Conservation (phyloP, 192 early-diverging fungal species). For the Funneliformis geosporum region DNA sequence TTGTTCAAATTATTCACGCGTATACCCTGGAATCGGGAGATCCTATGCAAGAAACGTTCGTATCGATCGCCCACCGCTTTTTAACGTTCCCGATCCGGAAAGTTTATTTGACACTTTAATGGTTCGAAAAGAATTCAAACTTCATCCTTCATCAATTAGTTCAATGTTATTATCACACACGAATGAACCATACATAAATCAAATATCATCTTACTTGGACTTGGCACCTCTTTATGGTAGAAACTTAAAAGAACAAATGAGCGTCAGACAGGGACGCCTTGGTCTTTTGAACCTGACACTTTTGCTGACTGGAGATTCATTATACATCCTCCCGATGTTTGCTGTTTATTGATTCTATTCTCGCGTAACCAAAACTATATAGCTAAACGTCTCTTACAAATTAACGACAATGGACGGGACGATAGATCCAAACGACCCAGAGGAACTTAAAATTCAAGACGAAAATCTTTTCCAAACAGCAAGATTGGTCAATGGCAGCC, state of each 20-base stretch:
- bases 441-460: constrained; percentile 36
- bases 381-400: constrained; percentile 44
- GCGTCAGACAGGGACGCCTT: background rate
- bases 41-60: too few species aligned
- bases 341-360: constrained; percentile 45
- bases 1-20: too few species aligned
- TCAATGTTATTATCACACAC: too few species aligned
- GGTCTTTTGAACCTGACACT: background rate
- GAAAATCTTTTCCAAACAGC: constrained; percentile 56
- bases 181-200: too few species aligned
- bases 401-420: constrained; percentile 45
- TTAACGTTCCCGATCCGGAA: too few species aligned
- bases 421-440: constrained; percentile 22
- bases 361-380: constrained; percentile 57
- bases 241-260: constrained; percentile 27
- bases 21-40: too few species aligned
- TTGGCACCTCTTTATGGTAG: constrained; percentile 45
- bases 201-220: constrained; percentile 48
- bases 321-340: constrained; percentile 40
- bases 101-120: too few species aligned
- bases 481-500: constrained; percentile 49
- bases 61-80: too few species aligned
- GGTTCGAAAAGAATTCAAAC: too few species aligned
- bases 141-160: too few species aligned
- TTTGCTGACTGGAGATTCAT: constrained; percentile 24